phyloP scores from a whole-genome alignment of 2,329 filamentous ascomycete species.

The Venturia carpophila region DNA sequence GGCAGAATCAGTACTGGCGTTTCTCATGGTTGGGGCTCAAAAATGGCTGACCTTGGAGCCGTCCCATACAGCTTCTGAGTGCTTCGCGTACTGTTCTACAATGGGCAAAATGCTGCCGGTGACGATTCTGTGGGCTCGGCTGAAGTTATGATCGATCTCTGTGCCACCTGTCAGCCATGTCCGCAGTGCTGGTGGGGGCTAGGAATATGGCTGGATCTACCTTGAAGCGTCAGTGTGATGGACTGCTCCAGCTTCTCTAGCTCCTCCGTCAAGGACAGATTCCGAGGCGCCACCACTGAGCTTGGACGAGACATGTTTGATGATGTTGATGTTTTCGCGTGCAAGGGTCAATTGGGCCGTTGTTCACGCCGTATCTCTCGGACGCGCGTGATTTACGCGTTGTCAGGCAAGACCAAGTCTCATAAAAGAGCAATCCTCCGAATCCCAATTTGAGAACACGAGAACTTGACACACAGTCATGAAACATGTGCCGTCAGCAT shows the following conservation, averaged over 20 bases:
- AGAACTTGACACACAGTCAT: too few species aligned
- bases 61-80: slow-evolving; percentile 92
- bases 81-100: slow-evolving; percentile 89
- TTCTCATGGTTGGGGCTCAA: slow-evolving; percentile 6
- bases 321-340: too few species aligned
- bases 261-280: slow-evolving; percentile 82
- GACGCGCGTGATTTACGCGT: slow-evolving; percentile 2
- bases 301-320: slow-evolving; percentile 44
- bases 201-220: slow-evolving; percentile 36
- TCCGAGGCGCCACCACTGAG: slow-evolving; percentile 40
- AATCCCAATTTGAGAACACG: too few species aligned
- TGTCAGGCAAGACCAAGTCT: neutral
- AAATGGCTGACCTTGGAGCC: slow-evolving; percentile 67
- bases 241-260: slow-evolving; percentile 93
- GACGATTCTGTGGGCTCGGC: slow-evolving; percentile 90
- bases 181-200: neutral
- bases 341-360: neutral
- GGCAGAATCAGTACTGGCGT: slow-evolving; percentile 16
- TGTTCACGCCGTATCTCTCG: neutral
- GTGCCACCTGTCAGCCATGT: slow-evolving; percentile 6
- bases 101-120: slow-evolving; percentile 87
- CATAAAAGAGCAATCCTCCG: too few species aligned
- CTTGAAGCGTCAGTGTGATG: slow-evolving; percentile 91
- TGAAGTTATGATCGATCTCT: slow-evolving; percentile 99
- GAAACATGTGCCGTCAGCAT: neutral